A percentile compares a stretch with the other conserved stretches of the same genome.
Evolutionary conservation across 305 asterid species (phyloP).

Genomic region (Fraxinus platypoda): DNA sequence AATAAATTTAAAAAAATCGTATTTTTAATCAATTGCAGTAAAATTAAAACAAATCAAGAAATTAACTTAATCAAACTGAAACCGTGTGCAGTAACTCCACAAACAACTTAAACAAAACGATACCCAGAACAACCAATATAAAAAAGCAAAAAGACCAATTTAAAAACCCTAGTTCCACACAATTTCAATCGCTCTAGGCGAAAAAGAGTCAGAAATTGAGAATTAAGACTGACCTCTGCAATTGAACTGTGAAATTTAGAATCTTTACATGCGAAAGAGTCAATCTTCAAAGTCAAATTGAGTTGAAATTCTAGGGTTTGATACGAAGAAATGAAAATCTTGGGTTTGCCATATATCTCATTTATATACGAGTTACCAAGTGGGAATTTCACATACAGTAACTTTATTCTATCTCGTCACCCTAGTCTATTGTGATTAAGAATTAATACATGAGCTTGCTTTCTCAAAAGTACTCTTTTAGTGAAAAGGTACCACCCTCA

Average conservation of each 20-base stretch:
- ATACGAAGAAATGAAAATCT: slow-evolving; percentile 2
- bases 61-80: slow-evolving; percentile 25
- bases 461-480: not conserved
- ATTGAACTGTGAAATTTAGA: slow-evolving; percentile 19
- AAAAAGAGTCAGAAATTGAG: not conserved
- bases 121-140: slow-evolving; percentile 14
- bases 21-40: not conserved
- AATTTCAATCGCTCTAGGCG: not conserved
- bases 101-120: slow-evolving; percentile 16
- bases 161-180: slow-evolving; percentile 7
- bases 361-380: not conserved
- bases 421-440: not conserved
- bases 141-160: not conserved
- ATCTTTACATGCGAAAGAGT: not conserved
- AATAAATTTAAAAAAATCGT: not conserved
- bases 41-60: not conserved
- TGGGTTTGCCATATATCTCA: slow-evolving; percentile 2
- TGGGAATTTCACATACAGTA: not conserved
- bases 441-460: not conserved
- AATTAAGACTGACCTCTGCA: slow-evolving; percentile 21
- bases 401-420: not conserved
- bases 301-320: slow-evolving; percentile 1
- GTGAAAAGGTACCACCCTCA: not conserved
- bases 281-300: not conserved
- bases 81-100: slow-evolving; percentile 15